phyloP scores from a whole-genome alignment of 2,329 filamentous ascomycete genomes.

The Fusarium sp. region DNA sequence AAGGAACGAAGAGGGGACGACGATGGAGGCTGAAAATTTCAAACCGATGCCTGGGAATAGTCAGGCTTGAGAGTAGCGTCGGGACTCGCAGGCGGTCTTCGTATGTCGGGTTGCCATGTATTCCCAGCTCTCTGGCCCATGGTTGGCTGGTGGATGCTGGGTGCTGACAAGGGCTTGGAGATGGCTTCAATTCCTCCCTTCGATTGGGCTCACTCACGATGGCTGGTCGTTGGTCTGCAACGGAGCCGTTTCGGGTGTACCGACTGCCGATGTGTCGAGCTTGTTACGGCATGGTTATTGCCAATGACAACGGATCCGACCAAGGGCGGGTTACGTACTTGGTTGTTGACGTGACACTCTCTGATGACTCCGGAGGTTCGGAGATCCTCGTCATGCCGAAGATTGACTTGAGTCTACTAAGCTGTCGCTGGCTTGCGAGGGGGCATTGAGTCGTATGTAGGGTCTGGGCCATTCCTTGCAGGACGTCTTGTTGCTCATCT shows the following conservation, averaged over 20 bases:
- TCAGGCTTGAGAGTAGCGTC: not conserved
- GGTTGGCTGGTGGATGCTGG: not conserved
- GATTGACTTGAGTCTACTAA: constrained; percentile 2
- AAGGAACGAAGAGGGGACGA: constrained; percentile 4
- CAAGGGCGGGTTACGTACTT: not conserved
- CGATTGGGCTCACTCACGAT: constrained; percentile 11
- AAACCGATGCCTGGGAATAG: not conserved
- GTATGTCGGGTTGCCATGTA: not conserved
- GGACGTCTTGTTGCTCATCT: not conserved
- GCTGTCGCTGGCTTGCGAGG: not conserved
- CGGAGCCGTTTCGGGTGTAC: not conserved
- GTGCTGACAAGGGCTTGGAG: not conserved
- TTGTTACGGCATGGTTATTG: not conserved
- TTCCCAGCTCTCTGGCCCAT: not conserved
- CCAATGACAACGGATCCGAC: not conserved
- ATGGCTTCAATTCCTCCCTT: constrained; percentile 7
- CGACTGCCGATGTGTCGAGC: not conserved
- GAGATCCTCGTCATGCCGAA: not conserved
- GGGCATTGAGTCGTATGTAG: not conserved
- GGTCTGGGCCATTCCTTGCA: constrained; percentile 1
- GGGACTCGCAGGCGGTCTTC: not conserved
- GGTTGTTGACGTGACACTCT: not conserved
- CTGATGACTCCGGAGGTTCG: constrained; percentile 6
- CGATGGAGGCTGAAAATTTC: constrained; percentile 2
- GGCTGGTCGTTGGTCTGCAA: not conserved